phyloP scores from a whole-genome alignment of 1,284 basidiomycete genomes.

The Singerocomus inundabilis region DNA sequence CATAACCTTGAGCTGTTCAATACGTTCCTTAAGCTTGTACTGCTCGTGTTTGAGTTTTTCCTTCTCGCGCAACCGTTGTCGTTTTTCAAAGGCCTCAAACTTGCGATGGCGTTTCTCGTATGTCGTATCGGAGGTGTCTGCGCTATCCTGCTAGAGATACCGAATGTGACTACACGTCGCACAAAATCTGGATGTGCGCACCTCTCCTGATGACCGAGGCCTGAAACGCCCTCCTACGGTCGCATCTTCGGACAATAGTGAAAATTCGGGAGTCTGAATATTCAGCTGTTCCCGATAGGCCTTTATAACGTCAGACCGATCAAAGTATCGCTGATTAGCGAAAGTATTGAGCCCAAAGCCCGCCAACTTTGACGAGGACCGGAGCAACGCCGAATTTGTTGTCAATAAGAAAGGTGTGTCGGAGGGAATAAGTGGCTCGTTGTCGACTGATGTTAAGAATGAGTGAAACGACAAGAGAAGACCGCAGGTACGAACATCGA shows the following conservation, averaged over 20 bases:
- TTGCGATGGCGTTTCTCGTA: constrained; percentile 85
- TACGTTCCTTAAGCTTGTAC: constrained; percentile 85
- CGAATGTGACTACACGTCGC: constrained; percentile 13
- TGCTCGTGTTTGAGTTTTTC: constrained; percentile 89
- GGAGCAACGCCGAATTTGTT: constrained; percentile 53
- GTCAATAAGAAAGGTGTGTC: constrained; percentile 66
- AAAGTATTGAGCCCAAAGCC: constrained; percentile 50
- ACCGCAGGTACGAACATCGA: constrained; percentile 56
- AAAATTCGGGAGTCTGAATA: constrained; percentile 74
- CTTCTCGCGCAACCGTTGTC: constrained; percentile 81
- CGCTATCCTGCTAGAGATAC: constrained; percentile 37
- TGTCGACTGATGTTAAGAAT: constrained; percentile 54
- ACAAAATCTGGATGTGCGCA: constrained; percentile 39
- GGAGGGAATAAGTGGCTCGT: constrained; percentile 65
- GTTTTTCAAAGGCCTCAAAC: constrained; percentile 84
- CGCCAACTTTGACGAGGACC: constrained; percentile 36
- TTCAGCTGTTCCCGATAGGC: constrained; percentile 62
- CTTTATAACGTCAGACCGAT: constrained; percentile 69
- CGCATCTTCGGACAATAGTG: constrained; percentile 54
- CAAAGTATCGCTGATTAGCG: constrained; percentile 72
- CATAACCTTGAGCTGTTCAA: constrained; percentile 79
- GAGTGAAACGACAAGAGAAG: constrained; percentile 20
- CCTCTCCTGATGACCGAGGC: constrained; percentile 65
- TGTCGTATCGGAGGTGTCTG: constrained; percentile 81
- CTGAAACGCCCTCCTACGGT: constrained; percentile 65